Evolutionary conservation across 2,329 filamentous ascomycete species (phyloP), one percentile per base, ranked within the genome.

Genomic region (Exophiala oligosperma): DNA sequence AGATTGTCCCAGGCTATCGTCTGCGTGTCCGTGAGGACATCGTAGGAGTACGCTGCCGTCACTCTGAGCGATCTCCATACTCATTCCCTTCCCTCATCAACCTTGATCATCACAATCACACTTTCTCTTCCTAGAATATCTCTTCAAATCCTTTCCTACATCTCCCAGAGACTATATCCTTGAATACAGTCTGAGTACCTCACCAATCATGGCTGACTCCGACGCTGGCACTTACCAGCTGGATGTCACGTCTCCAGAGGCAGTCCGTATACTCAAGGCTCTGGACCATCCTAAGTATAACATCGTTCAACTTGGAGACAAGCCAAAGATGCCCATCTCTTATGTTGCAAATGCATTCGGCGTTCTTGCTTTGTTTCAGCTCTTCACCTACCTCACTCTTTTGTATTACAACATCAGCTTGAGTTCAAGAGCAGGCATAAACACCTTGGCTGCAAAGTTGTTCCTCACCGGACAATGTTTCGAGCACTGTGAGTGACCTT

Each of bases 401-500:
- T 38, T 63, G 12, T 26, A 37, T 9, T 26, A 29, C n/a, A 58
- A 60, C 4, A 14, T 48, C 5, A 21, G n/a, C 17, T 48, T 56
- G 24, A 49, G 28, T 6, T 26, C 23, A 12, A 17, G 21, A 50
- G 52, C 51, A n/a, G 38, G 46, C 11, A 29, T n/a, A 14, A n/a
- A 48, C 17, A 35, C 54, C 9, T 23, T 53, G 3, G 28, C 44
- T 14, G 29, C 57, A 41, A 4, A 17, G 7, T 49, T 61, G 38
- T 63, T 61, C 54, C 50, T 53, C 12, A 17, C 46, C 7, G 49
- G 43, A 11, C 61, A 63, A 49, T 12, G 56, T 14, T 46, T 54
- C 35, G 58, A 63, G 21, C 38, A 57, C 21, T 2, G 61, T 63
- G 32, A 63, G 61, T 58, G 4, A 17, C 28, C 12, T 40, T 9